These are phyloP conservation scores for Amauroascus niger DNA, from an alignment of 2,329 filamentous ascomycete species.

Conservation along the genomic window DNA sequence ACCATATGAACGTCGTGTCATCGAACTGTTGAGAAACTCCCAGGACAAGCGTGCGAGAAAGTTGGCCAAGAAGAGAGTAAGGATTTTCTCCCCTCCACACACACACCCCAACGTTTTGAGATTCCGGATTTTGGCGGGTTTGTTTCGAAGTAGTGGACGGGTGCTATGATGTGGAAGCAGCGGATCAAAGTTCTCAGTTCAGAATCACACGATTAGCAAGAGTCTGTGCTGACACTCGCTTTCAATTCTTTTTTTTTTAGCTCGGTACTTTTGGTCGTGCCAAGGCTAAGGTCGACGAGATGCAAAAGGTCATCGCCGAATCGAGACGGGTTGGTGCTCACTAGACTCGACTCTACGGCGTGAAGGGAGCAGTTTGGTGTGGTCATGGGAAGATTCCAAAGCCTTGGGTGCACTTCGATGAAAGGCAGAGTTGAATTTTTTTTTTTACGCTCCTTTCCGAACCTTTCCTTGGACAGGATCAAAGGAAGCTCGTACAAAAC, in stretches of 20 bases:
- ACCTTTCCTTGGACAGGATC: background rate
- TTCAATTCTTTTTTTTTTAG: conserved; percentile 35
- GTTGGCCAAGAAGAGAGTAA: conserved; percentile 97
- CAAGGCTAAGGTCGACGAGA: conserved; percentile 99
- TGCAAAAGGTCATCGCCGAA: conserved; percentile 96
- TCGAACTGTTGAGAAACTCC: conserved; percentile 97
- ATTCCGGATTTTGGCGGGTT: too few species aligned
- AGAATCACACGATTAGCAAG: too few species aligned
- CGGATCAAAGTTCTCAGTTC: too few species aligned
- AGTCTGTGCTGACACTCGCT: background rate
- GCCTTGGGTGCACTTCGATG: background rate
- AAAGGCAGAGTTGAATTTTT: background rate
- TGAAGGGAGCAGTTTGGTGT: conserved; percentile 1
- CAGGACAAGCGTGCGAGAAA: conserved; percentile 99
- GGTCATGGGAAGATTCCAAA: background rate
- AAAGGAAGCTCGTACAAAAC: background rate
- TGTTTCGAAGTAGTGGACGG: too few species aligned
- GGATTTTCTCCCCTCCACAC: conserved; percentile 36
- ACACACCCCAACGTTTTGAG: too few species aligned
- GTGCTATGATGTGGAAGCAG: too few species aligned
- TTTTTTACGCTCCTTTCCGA: background rate
- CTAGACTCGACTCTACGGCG: conserved; percentile 39
- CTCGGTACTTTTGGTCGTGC: conserved; percentile 98
- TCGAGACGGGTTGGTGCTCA: conserved; percentile 63
- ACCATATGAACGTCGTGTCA: conserved; percentile 95